These are phyloP conservation scores for Tetratostichococcus sp. DNA, from an alignment of 139 green algal species.

Conservation along the genomic window DNA sequence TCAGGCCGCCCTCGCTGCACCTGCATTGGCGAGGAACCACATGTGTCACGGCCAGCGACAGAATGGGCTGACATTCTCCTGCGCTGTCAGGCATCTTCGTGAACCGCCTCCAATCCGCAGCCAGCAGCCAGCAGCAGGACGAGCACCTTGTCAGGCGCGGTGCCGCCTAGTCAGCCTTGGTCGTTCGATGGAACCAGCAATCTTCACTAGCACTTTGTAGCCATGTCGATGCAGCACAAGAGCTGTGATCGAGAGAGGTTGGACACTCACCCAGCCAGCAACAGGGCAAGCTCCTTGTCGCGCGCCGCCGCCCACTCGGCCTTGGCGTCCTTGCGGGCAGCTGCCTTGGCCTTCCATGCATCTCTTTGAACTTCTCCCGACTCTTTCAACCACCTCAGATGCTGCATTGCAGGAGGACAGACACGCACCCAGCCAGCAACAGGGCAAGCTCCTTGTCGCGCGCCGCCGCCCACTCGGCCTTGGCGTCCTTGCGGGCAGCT, in stretches of 20 bases:
- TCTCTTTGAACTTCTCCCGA: too few relatives aligned
- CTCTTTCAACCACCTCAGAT: too few relatives aligned
- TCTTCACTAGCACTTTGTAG: too few relatives aligned
- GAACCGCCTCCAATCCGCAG: too few relatives aligned
- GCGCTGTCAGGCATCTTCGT: background rate
- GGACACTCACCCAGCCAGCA: slow-evolving; percentile 13
- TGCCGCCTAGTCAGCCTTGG: too few relatives aligned
- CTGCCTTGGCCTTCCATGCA: slow-evolving; percentile 13
- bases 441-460: slow-evolving; percentile 39
- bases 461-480: slow-evolving; percentile 16
- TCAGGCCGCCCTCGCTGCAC: background rate
- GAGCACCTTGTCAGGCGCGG: too few relatives aligned
- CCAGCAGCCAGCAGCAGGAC: too few relatives aligned
- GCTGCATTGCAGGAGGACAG: background rate
- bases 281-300: slow-evolving; percentile 35
- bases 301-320: slow-evolving; percentile 22
- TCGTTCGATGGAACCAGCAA: too few relatives aligned
- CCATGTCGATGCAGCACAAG: too few relatives aligned
- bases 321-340: slow-evolving; percentile 25
- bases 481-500: slow-evolving; percentile 25
- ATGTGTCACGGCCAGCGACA: too few relatives aligned
- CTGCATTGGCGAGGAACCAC: background rate
- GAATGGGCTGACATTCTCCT: background rate
- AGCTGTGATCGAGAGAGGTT: too few relatives aligned
- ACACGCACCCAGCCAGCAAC: slow-evolving; percentile 24